Percentiles rank a stretch among this genome's conserved stretches.
Evolutionary conservation across 441 rosid species (phyloP).

Genomic region (Gossypium schwendimanii): DNA sequence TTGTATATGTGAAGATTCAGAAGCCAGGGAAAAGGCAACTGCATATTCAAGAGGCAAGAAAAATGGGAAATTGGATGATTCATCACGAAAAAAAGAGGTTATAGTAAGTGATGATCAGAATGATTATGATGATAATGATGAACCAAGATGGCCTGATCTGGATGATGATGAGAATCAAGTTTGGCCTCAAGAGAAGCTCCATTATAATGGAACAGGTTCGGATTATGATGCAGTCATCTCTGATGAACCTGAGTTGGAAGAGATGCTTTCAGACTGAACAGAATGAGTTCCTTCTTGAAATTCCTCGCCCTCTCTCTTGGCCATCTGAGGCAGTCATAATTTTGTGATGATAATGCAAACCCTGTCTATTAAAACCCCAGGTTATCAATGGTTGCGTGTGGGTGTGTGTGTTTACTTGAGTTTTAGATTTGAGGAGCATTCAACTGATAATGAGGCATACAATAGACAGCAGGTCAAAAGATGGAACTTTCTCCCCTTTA

Average conservation of each 20-base stretch:
- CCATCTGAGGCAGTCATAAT: background rate
- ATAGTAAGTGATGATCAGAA: slow-evolving; percentile 31
- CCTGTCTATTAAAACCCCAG: background rate
- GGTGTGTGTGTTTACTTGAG: background rate
- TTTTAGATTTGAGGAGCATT: background rate
- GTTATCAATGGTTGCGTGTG: background rate
- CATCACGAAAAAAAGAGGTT: slow-evolving; percentile 21
- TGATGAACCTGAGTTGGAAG: slow-evolving; percentile 78
- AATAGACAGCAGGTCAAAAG: background rate
- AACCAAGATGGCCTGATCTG: slow-evolving; percentile 43
- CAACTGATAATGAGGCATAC: background rate
- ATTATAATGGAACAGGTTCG: slow-evolving; percentile 37
- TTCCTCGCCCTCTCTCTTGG: background rate
- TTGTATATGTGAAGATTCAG: slow-evolving; percentile 73
- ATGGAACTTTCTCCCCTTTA: background rate
- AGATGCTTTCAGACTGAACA: slow-evolving; percentile 66
- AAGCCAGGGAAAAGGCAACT: slow-evolving; percentile 39
- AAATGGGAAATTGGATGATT: slow-evolving; percentile 35
- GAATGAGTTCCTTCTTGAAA: background rate
- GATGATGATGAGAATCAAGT: slow-evolving; percentile 47
- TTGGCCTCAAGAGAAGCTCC: slow-evolving; percentile 32
- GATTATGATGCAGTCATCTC: slow-evolving; percentile 55
- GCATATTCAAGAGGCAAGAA: slow-evolving; percentile 34
- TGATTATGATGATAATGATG: slow-evolving; percentile 36
- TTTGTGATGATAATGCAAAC: background rate